phyloP scores from a whole-genome alignment of 148 eudicot genomes.

The Rhododendron henanense region DNA sequence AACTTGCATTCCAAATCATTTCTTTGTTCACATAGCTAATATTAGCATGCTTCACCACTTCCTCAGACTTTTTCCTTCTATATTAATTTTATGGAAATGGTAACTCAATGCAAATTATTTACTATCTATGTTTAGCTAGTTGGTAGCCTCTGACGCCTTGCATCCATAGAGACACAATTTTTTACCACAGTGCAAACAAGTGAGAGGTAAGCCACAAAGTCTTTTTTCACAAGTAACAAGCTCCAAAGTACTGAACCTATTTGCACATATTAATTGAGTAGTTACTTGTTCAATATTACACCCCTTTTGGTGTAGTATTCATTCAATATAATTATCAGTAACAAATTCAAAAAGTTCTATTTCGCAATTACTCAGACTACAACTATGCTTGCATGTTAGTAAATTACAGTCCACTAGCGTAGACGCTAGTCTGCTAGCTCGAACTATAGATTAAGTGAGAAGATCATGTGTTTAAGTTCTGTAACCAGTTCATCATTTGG shows the following conservation, averaged over 20 bases:
- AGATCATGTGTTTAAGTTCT: neutral
- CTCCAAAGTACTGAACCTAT: constrained; percentile 3
- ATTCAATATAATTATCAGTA: neutral
- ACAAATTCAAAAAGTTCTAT: neutral
- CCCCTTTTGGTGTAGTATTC: neutral
- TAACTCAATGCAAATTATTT: neutral
- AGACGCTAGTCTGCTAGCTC: neutral
- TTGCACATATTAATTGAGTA: neutral
- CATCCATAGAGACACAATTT: neutral
- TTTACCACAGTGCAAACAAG: neutral
- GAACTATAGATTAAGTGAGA: neutral
- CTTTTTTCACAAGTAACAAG: neutral
- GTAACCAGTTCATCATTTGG: neutral
- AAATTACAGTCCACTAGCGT: neutral
- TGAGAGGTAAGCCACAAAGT: neutral
- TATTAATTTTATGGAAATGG: neutral
- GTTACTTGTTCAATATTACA: neutral
- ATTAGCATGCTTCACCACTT: neutral
- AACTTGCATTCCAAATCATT: neutral
- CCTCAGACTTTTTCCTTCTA: neutral
- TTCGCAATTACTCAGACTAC: neutral
- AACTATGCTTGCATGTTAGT: neutral
- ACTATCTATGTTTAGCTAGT: neutral
- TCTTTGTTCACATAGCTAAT: neutral
- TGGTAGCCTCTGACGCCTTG: neutral